Conservation (phyloP, 257 asterid species). For the Forsythia suspensa region DNA sequence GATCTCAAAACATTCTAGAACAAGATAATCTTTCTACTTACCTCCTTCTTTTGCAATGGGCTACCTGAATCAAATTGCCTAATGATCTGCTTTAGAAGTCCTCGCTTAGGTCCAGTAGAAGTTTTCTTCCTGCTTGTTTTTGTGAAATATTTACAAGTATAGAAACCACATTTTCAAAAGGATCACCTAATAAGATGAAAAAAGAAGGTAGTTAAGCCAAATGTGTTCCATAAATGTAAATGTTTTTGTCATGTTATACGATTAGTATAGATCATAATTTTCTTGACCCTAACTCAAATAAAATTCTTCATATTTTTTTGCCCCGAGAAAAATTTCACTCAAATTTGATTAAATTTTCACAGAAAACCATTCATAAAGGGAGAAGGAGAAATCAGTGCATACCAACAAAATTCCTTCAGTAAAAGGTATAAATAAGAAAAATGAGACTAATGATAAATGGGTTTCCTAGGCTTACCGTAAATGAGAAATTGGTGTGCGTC, state of each 20-base stretch:
- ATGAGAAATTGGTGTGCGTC: too few species aligned
- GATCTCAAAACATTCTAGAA: neutral
- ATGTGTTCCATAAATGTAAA: neutral
- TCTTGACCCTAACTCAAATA: neutral
- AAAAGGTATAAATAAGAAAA: too few species aligned
- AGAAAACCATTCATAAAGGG: too few species aligned
- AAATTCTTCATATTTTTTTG: neutral
- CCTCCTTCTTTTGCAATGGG: slow-evolving; percentile 88
- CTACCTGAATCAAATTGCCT: slow-evolving; percentile 81
- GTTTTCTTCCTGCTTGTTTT: slow-evolving; percentile 83
- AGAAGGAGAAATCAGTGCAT: too few species aligned
- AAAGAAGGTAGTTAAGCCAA: neutral
- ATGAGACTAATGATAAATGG: too few species aligned
- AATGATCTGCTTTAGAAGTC: slow-evolving; percentile 83
- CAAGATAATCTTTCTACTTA: slow-evolving; percentile 21
- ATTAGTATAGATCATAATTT: neutral
- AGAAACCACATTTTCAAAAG: slow-evolving; percentile 91
- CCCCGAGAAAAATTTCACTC: neutral
- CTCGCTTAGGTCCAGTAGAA: slow-evolving; percentile 82
- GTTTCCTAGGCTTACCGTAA: too few species aligned
- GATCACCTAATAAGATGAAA: slow-evolving; percentile 56
- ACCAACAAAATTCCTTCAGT: too few species aligned
- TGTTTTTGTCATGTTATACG: neutral
- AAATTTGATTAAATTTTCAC: too few species aligned
- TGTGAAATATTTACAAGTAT: slow-evolving; percentile 84